These are phyloP conservation scores for Puccinia horiana DNA, from an alignment of 1,284 basidiomycete species.

Conservation along the genomic window DNA sequence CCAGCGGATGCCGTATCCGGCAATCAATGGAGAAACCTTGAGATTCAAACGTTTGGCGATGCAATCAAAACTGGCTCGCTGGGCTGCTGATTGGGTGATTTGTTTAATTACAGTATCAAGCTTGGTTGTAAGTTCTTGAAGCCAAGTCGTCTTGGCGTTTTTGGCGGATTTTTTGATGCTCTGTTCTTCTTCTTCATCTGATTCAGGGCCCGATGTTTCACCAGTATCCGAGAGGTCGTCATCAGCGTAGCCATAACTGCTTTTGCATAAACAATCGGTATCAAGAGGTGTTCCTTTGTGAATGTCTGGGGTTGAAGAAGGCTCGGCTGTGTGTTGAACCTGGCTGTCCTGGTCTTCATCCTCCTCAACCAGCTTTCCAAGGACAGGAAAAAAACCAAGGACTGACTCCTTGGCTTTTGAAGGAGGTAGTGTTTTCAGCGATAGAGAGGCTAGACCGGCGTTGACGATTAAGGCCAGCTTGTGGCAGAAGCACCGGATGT, in stretches of 20 bases:
- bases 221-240: too few species aligned
- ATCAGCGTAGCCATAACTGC: too few species aligned
- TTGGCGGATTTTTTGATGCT: too few species aligned
- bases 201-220: too few species aligned
- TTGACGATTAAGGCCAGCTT: neutral
- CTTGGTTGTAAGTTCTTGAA: too few species aligned
- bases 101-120: neutral
- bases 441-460: neutral
- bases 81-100: neutral
- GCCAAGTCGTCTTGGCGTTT: too few species aligned
- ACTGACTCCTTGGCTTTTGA: neutral
- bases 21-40: conserved; percentile 3
- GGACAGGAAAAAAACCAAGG: neutral
- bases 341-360: neutral
- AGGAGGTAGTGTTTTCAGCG: neutral
- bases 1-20: conserved; percentile 5
- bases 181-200: too few species aligned
- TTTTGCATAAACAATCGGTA: too few species aligned
- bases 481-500: too few species aligned
- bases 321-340: too few species aligned
- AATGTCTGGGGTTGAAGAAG: too few species aligned
- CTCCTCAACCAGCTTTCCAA: neutral
- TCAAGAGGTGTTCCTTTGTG: too few species aligned
- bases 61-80: neutral
- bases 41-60: neutral